phyloP scores from a whole-genome alignment of 768 basidiomycete species.

The Melanogaster broomeanus region DNA sequence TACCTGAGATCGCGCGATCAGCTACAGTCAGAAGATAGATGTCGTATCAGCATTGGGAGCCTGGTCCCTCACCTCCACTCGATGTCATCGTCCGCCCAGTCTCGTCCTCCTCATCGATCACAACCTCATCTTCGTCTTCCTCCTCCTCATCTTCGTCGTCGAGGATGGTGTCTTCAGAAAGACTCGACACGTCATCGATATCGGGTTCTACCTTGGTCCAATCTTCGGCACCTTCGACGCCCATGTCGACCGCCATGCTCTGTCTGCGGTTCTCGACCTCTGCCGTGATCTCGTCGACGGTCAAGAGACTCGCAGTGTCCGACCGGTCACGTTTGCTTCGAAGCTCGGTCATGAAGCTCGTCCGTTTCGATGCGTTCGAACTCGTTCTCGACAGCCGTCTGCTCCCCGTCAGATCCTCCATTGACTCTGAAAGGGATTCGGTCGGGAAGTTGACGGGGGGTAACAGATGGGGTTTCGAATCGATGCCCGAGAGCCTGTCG shows the following conservation, averaged over 20 bases:
- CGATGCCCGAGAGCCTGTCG: slow-evolving; percentile 27
- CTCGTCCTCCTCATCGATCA: slow-evolving; percentile 50
- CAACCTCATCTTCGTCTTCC: slow-evolving; percentile 45
- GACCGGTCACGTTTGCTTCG: slow-evolving; percentile 81
- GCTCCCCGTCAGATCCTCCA: slow-evolving; percentile 53
- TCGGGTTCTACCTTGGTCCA: slow-evolving; percentile 71
- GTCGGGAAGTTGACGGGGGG: slow-evolving; percentile 79
- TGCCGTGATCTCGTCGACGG: slow-evolving; percentile 97
- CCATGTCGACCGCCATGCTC: slow-evolving; percentile 46
- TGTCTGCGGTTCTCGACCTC: slow-evolving; percentile 76
- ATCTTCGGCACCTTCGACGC: slow-evolving; percentile 58
- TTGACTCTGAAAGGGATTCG: slow-evolving; percentile 79
- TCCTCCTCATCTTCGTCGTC: slow-evolving; percentile 55
- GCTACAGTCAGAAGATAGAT: background rate
- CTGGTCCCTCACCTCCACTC: slow-evolving; percentile 48
- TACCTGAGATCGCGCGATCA: slow-evolving; percentile 45
- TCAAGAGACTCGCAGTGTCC: slow-evolving; percentile 89
- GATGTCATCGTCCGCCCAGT: slow-evolving; percentile 55
- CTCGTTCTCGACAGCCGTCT: slow-evolving; percentile 42
- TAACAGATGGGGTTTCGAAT: slow-evolving; percentile 56
- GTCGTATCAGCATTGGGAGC: too few species aligned
- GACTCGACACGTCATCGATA: slow-evolving; percentile 49
- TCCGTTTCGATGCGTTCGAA: slow-evolving; percentile 56
- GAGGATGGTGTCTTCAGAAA: slow-evolving; percentile 46
- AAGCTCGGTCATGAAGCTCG: slow-evolving; percentile 82